Evolutionary conservation across 2,329 filamentous ascomycete genomes (phyloP).

Genomic region (Alternaria panax): DNA sequence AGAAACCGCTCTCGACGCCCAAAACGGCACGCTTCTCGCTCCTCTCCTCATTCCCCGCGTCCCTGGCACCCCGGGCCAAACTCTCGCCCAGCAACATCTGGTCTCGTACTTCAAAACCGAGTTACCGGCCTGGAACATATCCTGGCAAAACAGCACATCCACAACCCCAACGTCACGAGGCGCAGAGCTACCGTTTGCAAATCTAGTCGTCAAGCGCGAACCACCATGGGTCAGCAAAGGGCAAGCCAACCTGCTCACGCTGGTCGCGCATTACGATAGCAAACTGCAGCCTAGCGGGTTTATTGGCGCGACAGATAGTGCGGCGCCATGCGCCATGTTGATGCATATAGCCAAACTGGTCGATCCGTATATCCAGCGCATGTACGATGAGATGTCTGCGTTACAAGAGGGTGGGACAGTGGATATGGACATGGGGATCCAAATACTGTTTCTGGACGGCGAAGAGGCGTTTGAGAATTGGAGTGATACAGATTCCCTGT

Average conservation of each 20-base stretch:
- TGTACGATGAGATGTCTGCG: slow-evolving; percentile 77
- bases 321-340: slow-evolving; percentile 91
- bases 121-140: slow-evolving; percentile 79
- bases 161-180: slow-evolving; percentile 78
- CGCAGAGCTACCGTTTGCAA: slow-evolving; percentile 79
- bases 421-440: slow-evolving; percentile 81
- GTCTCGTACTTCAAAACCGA: slow-evolving; percentile 77
- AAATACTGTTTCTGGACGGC: slow-evolving; percentile 89
- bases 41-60: slow-evolving; percentile 90
- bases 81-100: slow-evolving; percentile 79
- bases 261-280: slow-evolving; percentile 95
- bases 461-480: slow-evolving; percentile 90
- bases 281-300: slow-evolving; percentile 83
- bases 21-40: slow-evolving; percentile 76
- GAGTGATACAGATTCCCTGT: slow-evolving; percentile 83
- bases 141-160: slow-evolving; percentile 89
- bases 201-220: slow-evolving; percentile 85
- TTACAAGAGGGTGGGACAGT: slow-evolving; percentile 61
- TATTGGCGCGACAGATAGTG: slow-evolving; percentile 91
- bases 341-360: slow-evolving; percentile 84
- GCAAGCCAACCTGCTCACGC: slow-evolving; percentile 79
- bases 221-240: slow-evolving; percentile 80
- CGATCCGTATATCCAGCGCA: slow-evolving; percentile 78
- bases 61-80: slow-evolving; percentile 80
- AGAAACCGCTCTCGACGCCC: slow-evolving; percentile 77